A percentile compares a stretch with the other conserved stretches of the same genome.
Evolutionary conservation across 495 filamentous ascomycete genomes (phyloP).

Genomic region (Parathielavia appendiculata): DNA sequence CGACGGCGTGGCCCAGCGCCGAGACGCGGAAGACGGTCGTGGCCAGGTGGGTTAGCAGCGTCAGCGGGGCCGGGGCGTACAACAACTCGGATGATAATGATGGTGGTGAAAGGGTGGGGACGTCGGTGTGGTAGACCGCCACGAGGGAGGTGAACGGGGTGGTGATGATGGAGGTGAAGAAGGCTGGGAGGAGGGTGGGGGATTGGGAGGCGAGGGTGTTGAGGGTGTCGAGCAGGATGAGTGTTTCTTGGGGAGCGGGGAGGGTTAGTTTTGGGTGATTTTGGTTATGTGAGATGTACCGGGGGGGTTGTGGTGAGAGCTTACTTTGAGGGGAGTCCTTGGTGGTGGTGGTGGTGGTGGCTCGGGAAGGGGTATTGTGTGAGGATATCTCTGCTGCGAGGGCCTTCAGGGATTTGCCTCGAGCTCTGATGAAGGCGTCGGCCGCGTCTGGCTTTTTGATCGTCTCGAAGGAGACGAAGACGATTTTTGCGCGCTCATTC

Average conservation of each 20-base stretch:
- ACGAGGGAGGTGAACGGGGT: constrained; percentile 50
- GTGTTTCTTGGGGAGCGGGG: constrained; percentile 36
- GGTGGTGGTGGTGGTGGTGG: constrained; percentile 29
- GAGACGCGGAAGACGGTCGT: constrained; percentile 45
- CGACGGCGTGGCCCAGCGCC: constrained; percentile 64
- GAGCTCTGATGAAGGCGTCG: constrained; percentile 59
- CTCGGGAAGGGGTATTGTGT: constrained; percentile 38
- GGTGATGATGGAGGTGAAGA: constrained; percentile 51
- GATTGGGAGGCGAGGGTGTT: constrained; percentile 44
- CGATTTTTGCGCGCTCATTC: constrained; percentile 51
- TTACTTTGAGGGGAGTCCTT: constrained; percentile 30
- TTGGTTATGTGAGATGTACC: constrained; percentile 12
- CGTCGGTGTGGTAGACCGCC: constrained; percentile 63
- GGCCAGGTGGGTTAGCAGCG: constrained; percentile 47
- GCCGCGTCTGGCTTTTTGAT: constrained; percentile 50
- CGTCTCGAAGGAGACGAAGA: constrained; percentile 77
- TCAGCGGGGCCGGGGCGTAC: constrained; percentile 67
- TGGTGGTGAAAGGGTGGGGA: constrained; percentile 37
- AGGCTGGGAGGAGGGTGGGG: constrained; percentile 44
- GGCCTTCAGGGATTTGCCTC: constrained; percentile 49
- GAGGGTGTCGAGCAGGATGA: constrained; percentile 61
- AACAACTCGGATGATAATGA: neutral
- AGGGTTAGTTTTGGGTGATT: constrained; percentile 27
- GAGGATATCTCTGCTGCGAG: constrained; percentile 55
- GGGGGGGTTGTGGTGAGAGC: constrained; percentile 32